Percentiles rank a stretch among this genome's conserved stretches.
Evolutionary conservation across 148 eudicot species (phyloP).

Genomic region (Camellia japonica): DNA sequence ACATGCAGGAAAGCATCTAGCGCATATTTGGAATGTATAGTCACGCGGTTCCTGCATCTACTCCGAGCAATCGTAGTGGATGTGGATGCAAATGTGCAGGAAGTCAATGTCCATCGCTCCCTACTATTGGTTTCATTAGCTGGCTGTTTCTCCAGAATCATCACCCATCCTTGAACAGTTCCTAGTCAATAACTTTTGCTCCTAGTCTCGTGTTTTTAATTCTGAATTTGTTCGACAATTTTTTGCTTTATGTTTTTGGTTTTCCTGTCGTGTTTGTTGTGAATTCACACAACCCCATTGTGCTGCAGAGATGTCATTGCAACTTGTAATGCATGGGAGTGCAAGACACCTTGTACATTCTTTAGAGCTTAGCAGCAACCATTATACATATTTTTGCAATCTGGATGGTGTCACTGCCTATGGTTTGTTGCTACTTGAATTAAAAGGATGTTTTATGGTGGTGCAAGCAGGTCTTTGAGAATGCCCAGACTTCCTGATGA

Average conservation of each 20-base stretch:
- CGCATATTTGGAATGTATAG: conserved; percentile 3
- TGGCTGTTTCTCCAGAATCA: conserved; percentile 10
- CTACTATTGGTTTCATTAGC: too few species aligned
- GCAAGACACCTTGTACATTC: not conserved
- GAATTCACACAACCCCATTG: not conserved
- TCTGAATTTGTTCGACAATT: too few species aligned
- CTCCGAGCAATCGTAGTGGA: not conserved
- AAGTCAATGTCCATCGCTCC: not conserved
- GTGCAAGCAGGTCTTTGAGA: too few species aligned
- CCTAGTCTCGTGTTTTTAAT: not conserved
- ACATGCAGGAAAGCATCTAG: not conserved
- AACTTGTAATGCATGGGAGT: not conserved
- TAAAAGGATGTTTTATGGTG: too few species aligned
- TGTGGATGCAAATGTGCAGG: conserved; percentile 5
- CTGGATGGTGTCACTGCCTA: not conserved
- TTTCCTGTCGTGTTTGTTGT: not conserved
- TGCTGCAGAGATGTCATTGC: not conserved
- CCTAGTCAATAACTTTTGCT: not conserved
- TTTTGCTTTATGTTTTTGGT: not conserved
- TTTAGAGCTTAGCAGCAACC: not conserved
- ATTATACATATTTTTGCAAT: not conserved
- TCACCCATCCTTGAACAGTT: conserved; percentile 14
- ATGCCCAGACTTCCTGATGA: too few species aligned
- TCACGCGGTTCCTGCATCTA: not conserved
- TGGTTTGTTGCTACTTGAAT: too few species aligned